Percentiles rank a stretch among this genome's conserved stretches.
Evolutionary conservation across 83 land plant species (phyloP).

Genomic region (Larix sibirica): DNA sequence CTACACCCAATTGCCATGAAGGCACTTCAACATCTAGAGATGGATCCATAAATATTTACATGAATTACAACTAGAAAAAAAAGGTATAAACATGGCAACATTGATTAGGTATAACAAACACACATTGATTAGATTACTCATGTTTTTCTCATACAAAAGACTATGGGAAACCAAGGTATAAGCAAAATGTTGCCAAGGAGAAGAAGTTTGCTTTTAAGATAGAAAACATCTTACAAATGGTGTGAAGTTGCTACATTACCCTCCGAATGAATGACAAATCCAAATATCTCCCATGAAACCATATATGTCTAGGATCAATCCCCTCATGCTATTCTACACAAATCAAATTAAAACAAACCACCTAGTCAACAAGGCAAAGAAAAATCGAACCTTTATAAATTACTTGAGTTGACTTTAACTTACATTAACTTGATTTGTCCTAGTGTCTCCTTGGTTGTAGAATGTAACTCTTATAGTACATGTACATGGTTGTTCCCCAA

Average conservation of each 20-base stretch:
- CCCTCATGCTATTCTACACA: slow-evolving; percentile 89
- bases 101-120: too few relatives aligned
- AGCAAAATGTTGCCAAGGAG: neutral
- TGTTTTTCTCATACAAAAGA: too few relatives aligned
- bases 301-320: slow-evolving; percentile 95
- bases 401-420: neutral
- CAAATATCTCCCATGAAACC: slow-evolving; percentile 80
- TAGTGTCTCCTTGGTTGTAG: slow-evolving; percentile 73
- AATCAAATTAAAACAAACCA: neutral
- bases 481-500: slow-evolving; percentile 34
- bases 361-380: neutral
- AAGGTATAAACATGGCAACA: too few relatives aligned
- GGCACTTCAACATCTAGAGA: too few relatives aligned
- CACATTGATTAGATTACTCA: too few relatives aligned
- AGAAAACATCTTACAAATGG: slow-evolving; percentile 68
- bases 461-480: slow-evolving; percentile 56
- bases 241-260: slow-evolving; percentile 81
- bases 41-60: too few relatives aligned
- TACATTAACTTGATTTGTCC: slow-evolving; percentile 70
- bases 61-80: too few relatives aligned
- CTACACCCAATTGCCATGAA: too few relatives aligned
- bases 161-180: neutral
- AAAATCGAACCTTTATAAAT: neutral
- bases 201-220: neutral
- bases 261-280: slow-evolving; percentile 88